Evolutionary conservation across 1,139 yeast genomes (phyloP), one percentile per base, ranked within the genome.

Genomic region (Candida sp.): DNA sequence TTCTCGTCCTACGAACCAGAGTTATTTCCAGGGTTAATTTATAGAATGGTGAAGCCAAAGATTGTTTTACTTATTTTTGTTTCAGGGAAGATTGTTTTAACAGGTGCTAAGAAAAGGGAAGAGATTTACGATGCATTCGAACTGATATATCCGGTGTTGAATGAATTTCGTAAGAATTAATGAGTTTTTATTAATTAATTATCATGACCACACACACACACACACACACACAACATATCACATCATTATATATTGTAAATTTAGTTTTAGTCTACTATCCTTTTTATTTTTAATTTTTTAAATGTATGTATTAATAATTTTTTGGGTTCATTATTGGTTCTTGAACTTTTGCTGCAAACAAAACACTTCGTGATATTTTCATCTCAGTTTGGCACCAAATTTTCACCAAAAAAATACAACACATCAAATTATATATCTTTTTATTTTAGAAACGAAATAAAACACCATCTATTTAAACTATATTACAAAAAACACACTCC

Each of bases 71-170:
- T 94, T 75, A 93, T 94, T 66, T 94, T 94, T 72, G 99, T 94
- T 52, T 90, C 97, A 35, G 99, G 99, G 43, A 94, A 96, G 72
- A 94, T 94, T 73, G 99, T 94, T 53, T 80, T 94, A 63, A 94
- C 99, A 23, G 99, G 99, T 78, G 99, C 99, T 32, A 94, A 94
- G 71, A 98, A 94, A 72, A 89, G 99, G 72, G 99, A 94, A 70
- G 99, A 94, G 71, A 94, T 94, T 60, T 94, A 94, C 70, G 97
- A 93, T 60, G 99, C 99, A 5, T 94, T 94, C 69, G 99, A 94
- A 70, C 96, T 98, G 58, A 94, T 94, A 54, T 94, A 94, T 72
- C 99, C 99, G 48, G 99, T 94, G 72, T 81, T 94, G 81, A 91
- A 96, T 77, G 99, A 94, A 81, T 94, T 94, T 79, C 86, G 98